A percentile compares a stretch with the other conserved stretches of the same genome.
These are phyloP conservation scores for Penicillium crustosum DNA, from an alignment of 2,329 filamentous ascomycete species.

Conservation along the genomic window DNA sequence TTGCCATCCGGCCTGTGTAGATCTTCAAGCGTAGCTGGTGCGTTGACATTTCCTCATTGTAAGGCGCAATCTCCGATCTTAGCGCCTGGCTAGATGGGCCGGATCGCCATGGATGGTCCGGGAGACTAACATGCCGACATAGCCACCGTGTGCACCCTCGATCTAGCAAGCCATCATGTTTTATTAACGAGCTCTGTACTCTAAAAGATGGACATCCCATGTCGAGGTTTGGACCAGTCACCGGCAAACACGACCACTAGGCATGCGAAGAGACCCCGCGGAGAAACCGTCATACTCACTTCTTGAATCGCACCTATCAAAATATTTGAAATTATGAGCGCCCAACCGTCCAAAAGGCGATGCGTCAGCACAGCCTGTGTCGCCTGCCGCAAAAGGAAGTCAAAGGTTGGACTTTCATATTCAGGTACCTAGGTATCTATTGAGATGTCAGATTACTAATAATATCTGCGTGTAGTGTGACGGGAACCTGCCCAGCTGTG, in stretches of 20 bases:
- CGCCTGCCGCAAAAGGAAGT: conserved; percentile 75
- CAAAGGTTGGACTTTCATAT: conserved; percentile 53
- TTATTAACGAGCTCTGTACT: background rate
- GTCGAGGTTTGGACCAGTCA: conserved; percentile 22
- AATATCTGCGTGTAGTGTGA: conserved; percentile 62
- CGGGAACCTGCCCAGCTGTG: conserved; percentile 85
- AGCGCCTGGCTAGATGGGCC: background rate
- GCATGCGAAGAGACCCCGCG: conserved; percentile 24
- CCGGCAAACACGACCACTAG: conserved; percentile 28
- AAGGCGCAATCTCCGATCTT: background rate
- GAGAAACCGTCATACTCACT: conserved; percentile 13
- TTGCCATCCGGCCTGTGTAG: conserved; percentile 13
- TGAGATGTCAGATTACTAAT: conserved; percentile 3
- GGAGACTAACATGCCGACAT: conserved; percentile 10
- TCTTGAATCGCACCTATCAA: conserved; percentile 13
- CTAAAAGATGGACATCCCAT: conserved; percentile 16
- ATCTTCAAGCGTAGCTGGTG: conserved; percentile 7
- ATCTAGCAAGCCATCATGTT: background rate
- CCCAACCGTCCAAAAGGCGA: conserved; percentile 59
- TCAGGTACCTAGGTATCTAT: background rate
- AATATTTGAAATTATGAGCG: conserved; percentile 28
- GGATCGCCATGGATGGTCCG: background rate
- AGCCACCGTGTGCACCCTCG: background rate
- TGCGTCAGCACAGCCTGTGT: conserved; percentile 85
- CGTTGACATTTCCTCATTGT: background rate